Base-by-base conservation (phyloP, 345 rosid species). In the Eucalyptus decipiens region DNA sequence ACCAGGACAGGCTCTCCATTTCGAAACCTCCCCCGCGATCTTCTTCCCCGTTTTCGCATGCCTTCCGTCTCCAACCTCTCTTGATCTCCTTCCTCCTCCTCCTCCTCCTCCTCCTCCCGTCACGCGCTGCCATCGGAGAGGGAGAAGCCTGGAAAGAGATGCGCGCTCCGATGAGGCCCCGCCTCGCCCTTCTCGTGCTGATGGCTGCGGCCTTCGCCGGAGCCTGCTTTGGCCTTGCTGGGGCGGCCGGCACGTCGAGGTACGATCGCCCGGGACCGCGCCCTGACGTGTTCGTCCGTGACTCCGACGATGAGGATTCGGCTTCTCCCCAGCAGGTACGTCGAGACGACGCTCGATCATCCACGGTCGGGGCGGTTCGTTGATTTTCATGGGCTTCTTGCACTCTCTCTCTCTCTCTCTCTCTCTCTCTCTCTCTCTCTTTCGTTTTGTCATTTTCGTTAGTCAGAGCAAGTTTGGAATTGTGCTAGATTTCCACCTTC, bases 301-400 rank as follows among this genome's bases (percentile, higher is more conserved):
- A 43, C 8, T 42, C 89, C 19, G n/a, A 76, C 19, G 86, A 89
- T 23, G 42, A 85, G 45, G 92, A 91, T 12, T 76, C 85, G 47
- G 85, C 85, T 88, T 92, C 90, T 52, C 96, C 97, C 13, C 95
- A 96, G 83, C 97, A 95, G 95, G 98, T 95, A 89, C 42, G 21
- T 67, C 47, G 47, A 11, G 24, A 40, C 85, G 85, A 42, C 28
- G 8, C 85, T 76, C 85, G 30, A 40, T 42, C 13, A 40, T 21
- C 47, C 14, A 11, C 47, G 16, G 24, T 76, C 13, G 24, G 30
- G 47, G 30, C 30, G 85, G 47, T 40, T 23, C 12, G 47, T 40
- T 40, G 47, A 1, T 76, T 12, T 76, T 23, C 85, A 23, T 23
- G 85, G 85, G 43, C 26, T 21, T 76, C 42, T 21, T 23, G 47